Conservation (phyloP, 805 yeast species). For the Zygosaccharomyces gambellarensis region DNA sequence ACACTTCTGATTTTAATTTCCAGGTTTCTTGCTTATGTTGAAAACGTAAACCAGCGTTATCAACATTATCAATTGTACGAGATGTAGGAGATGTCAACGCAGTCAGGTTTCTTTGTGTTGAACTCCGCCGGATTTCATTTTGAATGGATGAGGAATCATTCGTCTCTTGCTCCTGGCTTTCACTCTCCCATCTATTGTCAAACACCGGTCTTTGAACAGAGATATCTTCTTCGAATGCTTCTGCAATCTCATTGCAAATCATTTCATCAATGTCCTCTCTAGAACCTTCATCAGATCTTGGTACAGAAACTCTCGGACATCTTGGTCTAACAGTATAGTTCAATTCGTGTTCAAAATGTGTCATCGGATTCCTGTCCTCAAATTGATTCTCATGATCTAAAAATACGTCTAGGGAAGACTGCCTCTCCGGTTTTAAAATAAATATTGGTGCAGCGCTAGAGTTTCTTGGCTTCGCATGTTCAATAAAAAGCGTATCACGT, state of each 20-base stretch:
- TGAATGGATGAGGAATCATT: not conserved
- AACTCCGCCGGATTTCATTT: not conserved
- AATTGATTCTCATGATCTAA: not conserved
- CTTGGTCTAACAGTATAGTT: conserved; percentile 16
- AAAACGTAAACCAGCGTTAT: conserved; percentile 6
- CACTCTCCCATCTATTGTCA: conserved; percentile 15
- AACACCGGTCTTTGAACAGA: conserved; percentile 12
- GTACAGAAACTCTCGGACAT: conserved; percentile 6
- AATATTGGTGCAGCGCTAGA: not conserved
- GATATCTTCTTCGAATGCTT: conserved; percentile 18
- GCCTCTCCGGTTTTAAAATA: not conserved
- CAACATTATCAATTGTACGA: not conserved
- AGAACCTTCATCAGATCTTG: not conserved
- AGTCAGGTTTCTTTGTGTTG: not conserved
- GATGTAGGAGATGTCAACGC: not conserved
- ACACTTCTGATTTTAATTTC: conserved; percentile 8
- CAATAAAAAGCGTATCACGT: conserved; percentile 1
- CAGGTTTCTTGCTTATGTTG: conserved; percentile 11
- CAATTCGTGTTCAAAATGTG: conserved; percentile 18
- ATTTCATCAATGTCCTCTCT: not conserved
- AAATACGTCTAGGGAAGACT: conserved; percentile 2
- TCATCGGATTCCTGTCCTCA: conserved; percentile 17
- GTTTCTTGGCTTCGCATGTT: not conserved
- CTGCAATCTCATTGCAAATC: conserved; percentile 8
- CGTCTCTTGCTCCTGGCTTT: not conserved